Evolutionary conservation across 2,329 filamentous ascomycete genomes (phyloP), one percentile per base, ranked within the genome.

Genomic region (Bipolaris bicolor): DNA sequence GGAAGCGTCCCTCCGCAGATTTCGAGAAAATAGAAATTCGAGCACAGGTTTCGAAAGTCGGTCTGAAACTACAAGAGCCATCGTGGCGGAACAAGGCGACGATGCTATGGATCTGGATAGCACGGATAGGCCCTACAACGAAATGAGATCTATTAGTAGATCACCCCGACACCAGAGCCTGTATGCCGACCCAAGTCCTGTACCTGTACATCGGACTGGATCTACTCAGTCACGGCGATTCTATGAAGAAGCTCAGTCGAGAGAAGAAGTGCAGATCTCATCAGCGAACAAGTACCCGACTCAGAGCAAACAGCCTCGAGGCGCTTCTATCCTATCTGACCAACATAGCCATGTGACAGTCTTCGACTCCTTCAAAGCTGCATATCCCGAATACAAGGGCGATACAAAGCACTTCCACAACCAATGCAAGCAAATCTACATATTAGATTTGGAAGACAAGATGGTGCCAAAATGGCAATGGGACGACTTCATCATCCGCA

Each of bases 401-500:
- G 60, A 68, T 36, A 33, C 29, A 5, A 68, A 67, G 11, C 74
- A 77, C 39, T 78, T 78, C 55, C 20, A 58, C n/a, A 64, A 59
- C 2, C 63, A 66, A 39, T 77, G 74, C 50, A 58, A 50, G 13
- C 57, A 69, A 34, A 72, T 77, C 16, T 52, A 67, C 18, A 46
- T 62, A 20, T 62, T 77, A 6, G 69, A 74, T 15, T 22, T 50
- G 10, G 62, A 71, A 34, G 71, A 73, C 24, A 71, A 65, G 36
- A 73, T 74, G 69, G 66, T 74, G 13, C 70, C 75, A 1, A 76
- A 70, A 39, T 76, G 66, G 60, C 70, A 73, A 36, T 78, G 76
- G 76, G 76, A 78, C 48, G 76, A 78, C 45, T 78, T 66, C 52
- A 69, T 78, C 34, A 69, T 77, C 24, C 68, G 75, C 15, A 68